Percentiles rank a stretch among this genome's conserved stretches.
Evolutionary conservation across 306 rosid species (phyloP).

Genomic region (Gleditsia sinensis): DNA sequence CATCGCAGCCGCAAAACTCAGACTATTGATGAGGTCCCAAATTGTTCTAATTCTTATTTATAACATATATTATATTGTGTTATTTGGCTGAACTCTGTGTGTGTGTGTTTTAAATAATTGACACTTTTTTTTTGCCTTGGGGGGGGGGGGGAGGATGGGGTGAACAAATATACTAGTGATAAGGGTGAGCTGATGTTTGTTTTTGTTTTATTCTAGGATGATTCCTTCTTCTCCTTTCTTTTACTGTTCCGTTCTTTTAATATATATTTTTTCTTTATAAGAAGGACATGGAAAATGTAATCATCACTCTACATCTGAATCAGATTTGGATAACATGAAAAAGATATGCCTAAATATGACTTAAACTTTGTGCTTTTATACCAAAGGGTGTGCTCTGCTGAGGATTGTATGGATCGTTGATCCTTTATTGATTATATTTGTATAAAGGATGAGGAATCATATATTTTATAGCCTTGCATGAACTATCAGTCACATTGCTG

Average conservation of each 20-base stretch:
- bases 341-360: constrained; percentile 10
- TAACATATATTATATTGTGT: constrained; percentile 17
- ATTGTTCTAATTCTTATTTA: constrained; percentile 27
- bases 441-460: constrained; percentile 1
- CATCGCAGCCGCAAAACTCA: constrained; percentile 87
- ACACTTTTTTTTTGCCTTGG: not conserved
- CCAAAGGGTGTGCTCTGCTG: constrained; percentile 18
- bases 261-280: not conserved
- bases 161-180: not conserved
- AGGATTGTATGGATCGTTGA: constrained; percentile 7
- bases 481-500: not conserved
- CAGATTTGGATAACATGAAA: not conserved
- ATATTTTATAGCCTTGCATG: constrained; percentile 26
- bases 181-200: constrained; percentile 11
- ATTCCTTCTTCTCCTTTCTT: constrained; percentile 3
- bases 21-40: constrained; percentile 85
- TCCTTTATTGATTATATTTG: not conserved
- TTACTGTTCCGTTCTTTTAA: not conserved
- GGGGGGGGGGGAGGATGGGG: not conserved
- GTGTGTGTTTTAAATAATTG: not conserved
- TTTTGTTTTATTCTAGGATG: not conserved
- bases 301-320: too few relatives aligned
- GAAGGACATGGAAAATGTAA: not conserved
- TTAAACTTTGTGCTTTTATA: constrained; percentile 8
- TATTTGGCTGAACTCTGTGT: constrained; percentile 28